Conservation (phyloP, 2,329 filamentous ascomycete species). For the Fusarium ambrosium region DNA sequence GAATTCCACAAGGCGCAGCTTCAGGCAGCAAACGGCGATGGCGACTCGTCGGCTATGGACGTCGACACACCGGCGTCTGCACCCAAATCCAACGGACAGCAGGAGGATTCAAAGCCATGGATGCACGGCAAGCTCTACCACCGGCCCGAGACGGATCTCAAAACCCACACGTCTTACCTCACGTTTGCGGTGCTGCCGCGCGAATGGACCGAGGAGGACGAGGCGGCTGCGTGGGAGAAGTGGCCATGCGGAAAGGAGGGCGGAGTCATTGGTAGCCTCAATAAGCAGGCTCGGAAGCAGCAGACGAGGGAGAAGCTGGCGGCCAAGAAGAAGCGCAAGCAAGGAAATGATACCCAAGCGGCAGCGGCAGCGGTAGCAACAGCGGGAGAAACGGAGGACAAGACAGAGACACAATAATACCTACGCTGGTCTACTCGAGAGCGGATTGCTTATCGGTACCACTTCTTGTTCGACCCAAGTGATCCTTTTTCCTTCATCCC, state of each 20-base stretch:
- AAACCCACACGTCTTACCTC: constrained; percentile 97
- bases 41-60: constrained; percentile 58
- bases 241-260: constrained; percentile 72
- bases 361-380: neutral
- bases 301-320: constrained; percentile 68
- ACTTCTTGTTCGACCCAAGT: neutral
- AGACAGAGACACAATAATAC: constrained; percentile 35
- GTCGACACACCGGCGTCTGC: constrained; percentile 50
- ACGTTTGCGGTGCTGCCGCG: constrained; percentile 92
- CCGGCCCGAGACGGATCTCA: constrained; percentile 87
- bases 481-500: constrained; percentile 11
- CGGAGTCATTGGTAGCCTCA: constrained; percentile 65
- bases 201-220: constrained; percentile 87
- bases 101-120: constrained; percentile 67
- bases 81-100: constrained; percentile 45
- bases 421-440: constrained; percentile 4
- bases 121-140: constrained; percentile 84
- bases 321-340: constrained; percentile 60
- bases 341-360: constrained; percentile 41
- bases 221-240: constrained; percentile 73
- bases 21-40: constrained; percentile 32
- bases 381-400: constrained; percentile 28
- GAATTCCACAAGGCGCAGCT: constrained; percentile 68
- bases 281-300: constrained; percentile 68
- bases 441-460: constrained; percentile 11